Percentiles rank a stretch among this genome's conserved stretches.
These are phyloP conservation scores for Tuber indicum DNA, from an alignment of 495 filamentous ascomycete species.

Conservation along the genomic window DNA sequence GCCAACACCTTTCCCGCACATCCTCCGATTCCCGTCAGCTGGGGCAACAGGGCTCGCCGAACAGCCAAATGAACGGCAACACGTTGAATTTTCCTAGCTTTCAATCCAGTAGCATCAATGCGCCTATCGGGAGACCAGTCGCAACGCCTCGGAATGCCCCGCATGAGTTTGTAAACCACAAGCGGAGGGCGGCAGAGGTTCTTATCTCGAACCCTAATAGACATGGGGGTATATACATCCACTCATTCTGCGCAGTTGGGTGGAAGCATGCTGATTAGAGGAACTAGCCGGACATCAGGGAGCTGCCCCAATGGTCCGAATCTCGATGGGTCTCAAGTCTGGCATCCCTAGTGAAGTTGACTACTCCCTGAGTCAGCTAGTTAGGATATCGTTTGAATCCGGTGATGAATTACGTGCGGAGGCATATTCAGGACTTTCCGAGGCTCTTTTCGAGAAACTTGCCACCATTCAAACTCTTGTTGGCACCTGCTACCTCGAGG, in stretches of 20 bases:
- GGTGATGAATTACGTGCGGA: conserved; percentile 96
- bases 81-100: conserved; percentile 35
- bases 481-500: conserved; percentile 47
- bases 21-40: conserved; percentile 33
- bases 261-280: conserved; percentile 13
- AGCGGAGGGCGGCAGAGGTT: conserved; percentile 28
- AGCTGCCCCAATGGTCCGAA: conserved; percentile 34
- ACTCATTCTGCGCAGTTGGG: conserved; percentile 8
- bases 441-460: conserved; percentile 77
- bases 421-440: conserved; percentile 78
- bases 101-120: conserved; percentile 24
- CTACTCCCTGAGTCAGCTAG: conserved; percentile 83
- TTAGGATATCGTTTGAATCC: conserved; percentile 88
- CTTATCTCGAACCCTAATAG: conserved; percentile 31
- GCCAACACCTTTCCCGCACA: conserved; percentile 39
- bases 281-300: conserved; percentile 37
- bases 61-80: conserved; percentile 33
- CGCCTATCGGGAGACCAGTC: conserved; percentile 35
- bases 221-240: conserved; percentile 31
- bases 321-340: conserved; percentile 61
- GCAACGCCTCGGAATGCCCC: conserved; percentile 39
- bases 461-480: conserved; percentile 71
- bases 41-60: conserved; percentile 20
- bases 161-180: conserved; percentile 35
- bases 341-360: conserved; percentile 73